phyloP scores from a whole-genome alignment of 2,329 filamentous ascomycete genomes.

The Didymella pinodella region DNA sequence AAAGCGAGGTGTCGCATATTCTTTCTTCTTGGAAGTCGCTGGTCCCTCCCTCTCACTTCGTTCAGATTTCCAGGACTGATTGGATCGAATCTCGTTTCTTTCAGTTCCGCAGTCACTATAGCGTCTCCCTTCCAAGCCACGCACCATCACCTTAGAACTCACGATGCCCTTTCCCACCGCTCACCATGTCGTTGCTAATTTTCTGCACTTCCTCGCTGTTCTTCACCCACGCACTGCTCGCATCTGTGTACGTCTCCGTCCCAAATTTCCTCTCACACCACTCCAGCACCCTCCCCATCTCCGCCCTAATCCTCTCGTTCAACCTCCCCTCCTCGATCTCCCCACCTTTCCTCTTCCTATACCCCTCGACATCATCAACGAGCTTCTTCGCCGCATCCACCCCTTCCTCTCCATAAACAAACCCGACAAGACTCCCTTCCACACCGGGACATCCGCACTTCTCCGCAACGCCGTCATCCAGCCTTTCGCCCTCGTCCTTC shows the following conservation, averaged over 20 bases:
- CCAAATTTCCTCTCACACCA: constrained; percentile 59
- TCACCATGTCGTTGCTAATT: constrained; percentile 55
- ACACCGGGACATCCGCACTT: constrained; percentile 15
- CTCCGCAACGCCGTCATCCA: constrained; percentile 20
- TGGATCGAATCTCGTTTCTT: no score
- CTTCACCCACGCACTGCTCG: constrained; percentile 54
- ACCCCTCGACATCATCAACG: constrained; percentile 50
- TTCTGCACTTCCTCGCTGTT: constrained; percentile 51
- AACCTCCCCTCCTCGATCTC: constrained; percentile 33
- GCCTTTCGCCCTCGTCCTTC: constrained; percentile 24
- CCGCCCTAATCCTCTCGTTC: constrained; percentile 45
- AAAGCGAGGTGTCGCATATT: not conserved
- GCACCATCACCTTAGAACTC: constrained; percentile 50
- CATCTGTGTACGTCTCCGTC: constrained; percentile 53
- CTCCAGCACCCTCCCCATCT: constrained; percentile 53
- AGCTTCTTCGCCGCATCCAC: constrained; percentile 29
- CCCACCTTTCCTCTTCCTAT: constrained; percentile 39
- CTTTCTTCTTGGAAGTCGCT: not conserved
- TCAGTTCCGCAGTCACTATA: not conserved
- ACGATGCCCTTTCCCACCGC: constrained; percentile 55
- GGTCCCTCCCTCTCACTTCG: not conserved
- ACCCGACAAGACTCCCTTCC: constrained; percentile 23
- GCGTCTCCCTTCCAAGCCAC: not conserved
- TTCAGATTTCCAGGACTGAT: not conserved
- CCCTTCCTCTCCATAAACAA: constrained; percentile 32